phyloP scores from a whole-genome alignment of 768 basidiomycete genomes.

The Tricholoma sp. region DNA sequence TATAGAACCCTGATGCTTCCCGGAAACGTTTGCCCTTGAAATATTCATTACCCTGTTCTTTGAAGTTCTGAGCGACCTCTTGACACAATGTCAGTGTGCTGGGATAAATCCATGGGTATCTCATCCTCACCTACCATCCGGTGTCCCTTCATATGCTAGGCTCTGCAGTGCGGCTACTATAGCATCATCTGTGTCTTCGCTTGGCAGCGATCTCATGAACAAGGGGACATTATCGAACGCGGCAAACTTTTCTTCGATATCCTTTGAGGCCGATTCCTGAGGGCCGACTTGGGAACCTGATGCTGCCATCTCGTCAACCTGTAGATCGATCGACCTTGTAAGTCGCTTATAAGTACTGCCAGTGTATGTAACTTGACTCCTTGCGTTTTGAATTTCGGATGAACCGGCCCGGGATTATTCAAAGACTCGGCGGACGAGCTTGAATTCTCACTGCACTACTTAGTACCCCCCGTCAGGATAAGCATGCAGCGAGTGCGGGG shows the following conservation, averaged over 20 bases:
- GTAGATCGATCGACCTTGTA: neutral
- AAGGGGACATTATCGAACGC: slow-evolving; percentile 69
- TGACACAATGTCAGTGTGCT: neutral
- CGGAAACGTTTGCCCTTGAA: slow-evolving; percentile 82
- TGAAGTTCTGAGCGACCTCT: slow-evolving; percentile 93
- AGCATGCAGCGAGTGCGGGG: slow-evolving; percentile 40
- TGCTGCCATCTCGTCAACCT: slow-evolving; percentile 16
- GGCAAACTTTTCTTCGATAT: slow-evolving; percentile 34
- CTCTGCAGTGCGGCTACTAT: slow-evolving; percentile 80
- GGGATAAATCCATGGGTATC: neutral
- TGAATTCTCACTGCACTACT: too few relatives aligned
- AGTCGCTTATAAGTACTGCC: too few relatives aligned
- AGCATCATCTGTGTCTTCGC: slow-evolving; percentile 57
- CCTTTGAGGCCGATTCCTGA: slow-evolving; percentile 24
- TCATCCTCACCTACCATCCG: slow-evolving; percentile 74
- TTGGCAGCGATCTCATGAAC: slow-evolving; percentile 88
- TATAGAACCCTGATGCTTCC: slow-evolving; percentile 88
- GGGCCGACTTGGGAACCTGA: slow-evolving; percentile 25
- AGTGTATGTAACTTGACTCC: too few relatives aligned
- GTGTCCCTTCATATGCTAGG: slow-evolving; percentile 84
- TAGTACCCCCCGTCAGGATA: too few relatives aligned
- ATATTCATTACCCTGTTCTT: slow-evolving; percentile 94
- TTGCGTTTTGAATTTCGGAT: neutral
- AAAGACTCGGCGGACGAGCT: neutral
- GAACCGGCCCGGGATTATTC: neutral